Conservation (phyloP, 2,329 filamentous ascomycete genomes). For the Ilyonectria sp. region DNA sequence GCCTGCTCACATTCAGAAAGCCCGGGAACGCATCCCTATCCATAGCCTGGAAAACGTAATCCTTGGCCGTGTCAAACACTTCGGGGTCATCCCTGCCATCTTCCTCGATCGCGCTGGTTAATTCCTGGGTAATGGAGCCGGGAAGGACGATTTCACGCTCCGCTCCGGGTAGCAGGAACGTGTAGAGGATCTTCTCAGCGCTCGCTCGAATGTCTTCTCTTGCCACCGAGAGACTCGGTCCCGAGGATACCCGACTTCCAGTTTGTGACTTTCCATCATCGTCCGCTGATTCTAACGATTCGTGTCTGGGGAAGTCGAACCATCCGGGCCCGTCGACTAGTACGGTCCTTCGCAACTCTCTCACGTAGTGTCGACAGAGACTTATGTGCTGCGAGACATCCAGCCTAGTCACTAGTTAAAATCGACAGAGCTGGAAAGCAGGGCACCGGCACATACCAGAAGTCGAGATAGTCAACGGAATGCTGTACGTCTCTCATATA, state of each 20-base stretch:
- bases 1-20: constrained; percentile 83
- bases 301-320: too few relatives aligned
- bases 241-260: too few relatives aligned
- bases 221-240: constrained; percentile 64
- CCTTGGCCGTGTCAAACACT: constrained; percentile 96
- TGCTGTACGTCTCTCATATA: too few relatives aligned
- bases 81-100: constrained; percentile 95
- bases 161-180: constrained; percentile 92
- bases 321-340: too few relatives aligned
- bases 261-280: too few relatives aligned
- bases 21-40: constrained; percentile 99
- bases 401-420: not conserved
- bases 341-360: too few relatives aligned
- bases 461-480: not conserved
- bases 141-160: constrained; percentile 97
- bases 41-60: constrained; percentile 99
- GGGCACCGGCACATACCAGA: not conserved
- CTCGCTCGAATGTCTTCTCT: constrained; percentile 91
- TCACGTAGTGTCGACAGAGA: too few relatives aligned
- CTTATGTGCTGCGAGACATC: too few relatives aligned
- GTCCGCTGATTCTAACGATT: too few relatives aligned
- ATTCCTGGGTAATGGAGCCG: constrained; percentile 85
- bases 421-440: not conserved
- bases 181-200: constrained; percentile 98
- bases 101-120: constrained; percentile 90